Percentiles rank a stretch among this genome's conserved stretches.
phyloP scores from a whole-genome alignment of 2,329 filamentous ascomycete species.

The Drechslerella dactyloides region DNA sequence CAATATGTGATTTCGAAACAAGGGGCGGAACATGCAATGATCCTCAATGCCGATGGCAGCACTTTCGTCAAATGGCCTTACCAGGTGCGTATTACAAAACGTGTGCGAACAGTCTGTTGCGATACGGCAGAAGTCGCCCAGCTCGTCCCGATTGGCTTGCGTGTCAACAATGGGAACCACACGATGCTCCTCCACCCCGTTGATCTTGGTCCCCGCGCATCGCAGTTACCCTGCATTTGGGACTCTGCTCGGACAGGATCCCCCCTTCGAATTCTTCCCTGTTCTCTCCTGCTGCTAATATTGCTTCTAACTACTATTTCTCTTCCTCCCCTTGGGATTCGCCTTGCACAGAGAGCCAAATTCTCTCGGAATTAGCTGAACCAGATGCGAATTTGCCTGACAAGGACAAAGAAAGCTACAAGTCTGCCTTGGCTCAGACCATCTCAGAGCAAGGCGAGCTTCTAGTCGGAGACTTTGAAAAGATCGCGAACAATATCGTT shows the following conservation, averaged over 20 bases:
- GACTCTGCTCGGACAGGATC: slow-evolving; percentile 32
- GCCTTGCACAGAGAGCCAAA: slow-evolving; percentile 69
- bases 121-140: slow-evolving; percentile 12
- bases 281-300: slow-evolving; percentile 16
- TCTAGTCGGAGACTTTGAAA: slow-evolving; percentile 70
- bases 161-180: slow-evolving; percentile 3
- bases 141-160: slow-evolving; percentile 13
- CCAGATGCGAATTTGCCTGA: slow-evolving; percentile 63
- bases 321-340: slow-evolving; percentile 25
- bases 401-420: slow-evolving; percentile 68
- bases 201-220: slow-evolving; percentile 16
- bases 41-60: slow-evolving; percentile 74
- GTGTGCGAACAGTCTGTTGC: slow-evolving; percentile 28
- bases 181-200: background rate
- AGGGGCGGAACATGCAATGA: slow-evolving; percentile 76
- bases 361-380: slow-evolving; percentile 74
- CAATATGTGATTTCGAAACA: slow-evolving; percentile 78
- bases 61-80: slow-evolving; percentile 75
- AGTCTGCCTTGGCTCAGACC: slow-evolving; percentile 67
- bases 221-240: slow-evolving; percentile 39
- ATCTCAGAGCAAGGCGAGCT: slow-evolving; percentile 67
- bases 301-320: slow-evolving; percentile 39
- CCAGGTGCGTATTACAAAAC: slow-evolving; percentile 70
- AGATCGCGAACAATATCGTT: slow-evolving; percentile 71
- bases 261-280: background rate